Evolutionary conservation across 2,329 filamentous ascomycete species (phyloP), one percentile per base, ranked within the genome.

Genomic region (Fusarium camptoceras): DNA sequence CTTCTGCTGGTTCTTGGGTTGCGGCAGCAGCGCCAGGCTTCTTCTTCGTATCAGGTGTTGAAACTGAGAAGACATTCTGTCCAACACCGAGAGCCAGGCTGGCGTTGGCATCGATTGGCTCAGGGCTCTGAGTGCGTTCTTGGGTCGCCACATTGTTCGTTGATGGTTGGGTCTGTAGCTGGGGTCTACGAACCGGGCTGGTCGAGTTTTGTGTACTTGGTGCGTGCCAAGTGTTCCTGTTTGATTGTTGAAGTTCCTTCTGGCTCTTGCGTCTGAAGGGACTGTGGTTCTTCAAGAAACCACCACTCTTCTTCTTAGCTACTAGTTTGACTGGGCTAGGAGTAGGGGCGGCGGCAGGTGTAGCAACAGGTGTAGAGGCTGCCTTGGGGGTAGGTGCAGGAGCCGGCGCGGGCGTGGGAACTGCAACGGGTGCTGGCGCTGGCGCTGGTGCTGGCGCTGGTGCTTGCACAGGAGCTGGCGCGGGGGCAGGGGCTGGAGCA

Each of bases 61-160:
- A 92, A 12, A 99, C 95, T 59, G 97, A 91, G 75, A 99, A 97
- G 14, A 99, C 94, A 75, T 99, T 99, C 75, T 97, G 94, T 10
- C 96, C 96, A 57, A 99, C 89, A 75, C 98, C 98, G 28, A 99
- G 86, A 66, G 97, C 95, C 74, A 98, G 90, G 78, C 92, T 97
- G 41, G 95, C 94, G 67, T 96, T 91, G 59, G 95, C 94, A 76
- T 98, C 96, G 39, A 96, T 94, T 2, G 92, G 92, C 55, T 97
- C 93, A 6, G 93, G 94, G 75, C 94, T 97, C 16, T 82, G 81
- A 11, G 83, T 82, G 18, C 84, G 82, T 41, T 86, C 82, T 12
- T 79, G 73, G 16, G 79, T 75, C 54, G 79, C 75, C 57, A 82
- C 66, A 55, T 76, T 53, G 11, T 42, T 81, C 55, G 80, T 78